A percentile compares a stretch with the other conserved stretches of the same genome.
Evolutionary conservation across 108 stramenopile genomes (phyloP).

Genomic region (Fistulifera solaris): DNA sequence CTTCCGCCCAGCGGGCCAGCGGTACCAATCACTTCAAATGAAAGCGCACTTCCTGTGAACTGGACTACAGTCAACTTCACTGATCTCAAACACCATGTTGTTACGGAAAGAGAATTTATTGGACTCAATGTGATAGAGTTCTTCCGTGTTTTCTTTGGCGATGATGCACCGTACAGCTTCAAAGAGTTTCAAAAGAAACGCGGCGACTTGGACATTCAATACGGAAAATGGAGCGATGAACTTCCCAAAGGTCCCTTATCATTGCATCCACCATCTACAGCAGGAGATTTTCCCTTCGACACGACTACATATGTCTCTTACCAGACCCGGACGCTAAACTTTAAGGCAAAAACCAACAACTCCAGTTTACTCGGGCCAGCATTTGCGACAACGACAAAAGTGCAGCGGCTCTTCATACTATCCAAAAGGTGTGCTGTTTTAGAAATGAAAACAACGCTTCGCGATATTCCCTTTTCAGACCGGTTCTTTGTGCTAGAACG

Average conservation of each 20-base stretch:
- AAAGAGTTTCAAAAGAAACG: constrained; percentile 58
- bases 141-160: constrained; percentile 73
- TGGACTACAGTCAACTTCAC: neutral
- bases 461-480: constrained; percentile 69
- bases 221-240: constrained; percentile 50
- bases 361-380: constrained; percentile 70
- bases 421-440: constrained; percentile 47
- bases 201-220: constrained; percentile 61
- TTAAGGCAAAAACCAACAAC: constrained; percentile 64
- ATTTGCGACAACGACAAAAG: constrained; percentile 62
- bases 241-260: neutral
- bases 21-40: neutral
- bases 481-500: constrained; percentile 65
- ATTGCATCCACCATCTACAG: constrained; percentile 2
- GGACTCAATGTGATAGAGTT: constrained; percentile 56
- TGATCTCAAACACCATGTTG: neutral
- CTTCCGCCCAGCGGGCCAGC: neutral
- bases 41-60: neutral
- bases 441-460: constrained; percentile 49
- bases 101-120: constrained; percentile 16
- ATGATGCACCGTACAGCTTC: constrained; percentile 71
- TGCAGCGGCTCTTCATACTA: constrained; percentile 47
- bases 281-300: neutral
- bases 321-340: constrained; percentile 37
- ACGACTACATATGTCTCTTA: neutral